phyloP scores from a whole-genome alignment of 495 filamentous ascomycete species.

The Talaromyces stipitatus region DNA sequence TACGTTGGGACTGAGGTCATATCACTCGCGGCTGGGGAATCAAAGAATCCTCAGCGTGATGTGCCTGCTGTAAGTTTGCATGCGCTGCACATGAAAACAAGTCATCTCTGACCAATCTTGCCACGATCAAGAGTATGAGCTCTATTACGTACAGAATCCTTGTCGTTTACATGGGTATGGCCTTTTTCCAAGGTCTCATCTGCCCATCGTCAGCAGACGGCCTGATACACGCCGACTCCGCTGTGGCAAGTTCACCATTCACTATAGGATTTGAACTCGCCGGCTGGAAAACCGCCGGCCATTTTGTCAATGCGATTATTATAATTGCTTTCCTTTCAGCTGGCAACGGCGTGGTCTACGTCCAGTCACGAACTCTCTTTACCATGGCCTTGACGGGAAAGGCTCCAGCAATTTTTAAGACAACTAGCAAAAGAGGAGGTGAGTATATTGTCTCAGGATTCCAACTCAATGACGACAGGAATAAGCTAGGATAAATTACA shows the following conservation, averaged over 20 bases:
- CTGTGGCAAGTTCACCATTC: neutral
- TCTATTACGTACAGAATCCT: neutral
- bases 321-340: neutral
- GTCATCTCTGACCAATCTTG: too few species aligned
- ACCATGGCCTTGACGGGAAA: neutral
- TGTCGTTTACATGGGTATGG: neutral
- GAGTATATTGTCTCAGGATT: neutral
- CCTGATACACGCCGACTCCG: neutral
- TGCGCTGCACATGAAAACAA: too few species aligned
- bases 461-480: too few species aligned
- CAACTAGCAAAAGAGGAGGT: neutral
- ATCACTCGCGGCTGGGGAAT: neutral
- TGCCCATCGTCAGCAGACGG: neutral
- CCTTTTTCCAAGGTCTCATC: neutral
- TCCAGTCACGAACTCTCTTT: neutral
- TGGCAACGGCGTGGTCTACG: neutral
- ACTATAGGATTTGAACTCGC: neutral
- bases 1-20: constrained; percentile 1
- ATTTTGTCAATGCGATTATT: neutral
- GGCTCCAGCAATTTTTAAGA: neutral
- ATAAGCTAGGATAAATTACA: too few species aligned
- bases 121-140: neutral
- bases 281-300: neutral
- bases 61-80: too few species aligned
- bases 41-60: neutral